Evolutionary conservation across 371 early-diverging fungal species (phyloP).

Genomic region (Mucor indicus): DNA sequence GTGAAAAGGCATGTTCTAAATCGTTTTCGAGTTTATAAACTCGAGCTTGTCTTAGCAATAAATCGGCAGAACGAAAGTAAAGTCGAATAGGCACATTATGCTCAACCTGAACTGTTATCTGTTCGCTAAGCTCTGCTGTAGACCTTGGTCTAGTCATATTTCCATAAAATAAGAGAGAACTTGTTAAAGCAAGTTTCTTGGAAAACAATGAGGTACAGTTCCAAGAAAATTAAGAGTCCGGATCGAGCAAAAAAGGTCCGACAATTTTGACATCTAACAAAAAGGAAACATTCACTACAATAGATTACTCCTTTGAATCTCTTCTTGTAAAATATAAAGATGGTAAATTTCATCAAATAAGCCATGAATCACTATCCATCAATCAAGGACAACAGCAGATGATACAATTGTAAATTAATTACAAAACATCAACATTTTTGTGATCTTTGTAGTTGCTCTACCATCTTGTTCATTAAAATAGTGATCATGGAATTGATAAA

Average conservation of each 20-base stretch:
- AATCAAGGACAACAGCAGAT: background rate
- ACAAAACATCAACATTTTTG: background rate
- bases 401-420: no score
- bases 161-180: no score
- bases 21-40: slow-evolving; percentile 53
- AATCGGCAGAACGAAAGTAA: slow-evolving; percentile 56
- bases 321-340: slow-evolving; percentile 20
- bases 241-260: no score
- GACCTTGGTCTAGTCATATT: slow-evolving; percentile 25
- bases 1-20: slow-evolving; percentile 48
- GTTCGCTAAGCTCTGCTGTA: slow-evolving; percentile 37
- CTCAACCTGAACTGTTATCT: slow-evolving; percentile 35
- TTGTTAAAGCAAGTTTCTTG: no score
- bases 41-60: slow-evolving; percentile 51
- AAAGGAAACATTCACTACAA: no score
- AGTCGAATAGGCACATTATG: slow-evolving; percentile 47
- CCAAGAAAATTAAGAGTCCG: no score
- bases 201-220: no score
- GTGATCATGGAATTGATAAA: no score
- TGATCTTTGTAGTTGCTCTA: background rate
- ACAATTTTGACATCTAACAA: no score
- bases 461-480: no score
- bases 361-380: background rate
- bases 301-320: slow-evolving; percentile 8
- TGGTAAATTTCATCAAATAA: slow-evolving; percentile 14